Evolutionary conservation across 2,329 filamentous ascomycete genomes (phyloP), one percentile per base, ranked within the genome.

Genomic region (Fusarium setosum): DNA sequence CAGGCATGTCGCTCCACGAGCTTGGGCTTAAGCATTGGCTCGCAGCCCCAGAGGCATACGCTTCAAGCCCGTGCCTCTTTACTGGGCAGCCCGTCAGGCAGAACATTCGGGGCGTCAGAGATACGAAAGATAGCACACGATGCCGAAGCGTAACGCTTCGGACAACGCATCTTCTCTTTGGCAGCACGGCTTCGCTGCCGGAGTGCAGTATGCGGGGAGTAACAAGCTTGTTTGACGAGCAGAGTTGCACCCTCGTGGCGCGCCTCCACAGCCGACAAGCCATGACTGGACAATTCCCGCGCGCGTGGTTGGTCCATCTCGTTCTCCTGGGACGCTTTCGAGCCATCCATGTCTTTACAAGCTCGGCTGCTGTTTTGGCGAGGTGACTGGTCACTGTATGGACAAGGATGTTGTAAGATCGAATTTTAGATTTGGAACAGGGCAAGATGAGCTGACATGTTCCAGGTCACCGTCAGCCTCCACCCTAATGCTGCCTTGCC

Each of bases 391-490:
- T 62, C 58, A 54, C 42, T 56, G 41, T 55, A 63, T 59, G 58
- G 61, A 56, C 44, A 37, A 32, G 47, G 54, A 47, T 59, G 35
- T 53, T 32, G 54, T 55, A 61, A 65, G 63, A 67, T 67, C 61
- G 61, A 59, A 51, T 44, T 64, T 61, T 53, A 67, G 63, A 67
- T 65, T 63, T 59, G 57, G 63, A 61, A 64, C 56, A 63, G 50
- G 29, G 59, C 31, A 48, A 50, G 66, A 64, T 63, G 63, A 67
- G 59, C 61, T 70, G 49, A 63, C 48, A 56, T 58, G 54, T 61
- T 45, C 41, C 54, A 53, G 50, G 35, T 49, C 60, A 62, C 59
- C 48, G 21, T 58, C 54, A 61, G 57, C 34, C 44, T 51, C 59
- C 41, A 58, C 59, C 57, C 56, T 58, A 54, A 55, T 60, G 59